phyloP scores from a whole-genome alignment of 257 asterid species.

The Gardenia jasminoides region DNA sequence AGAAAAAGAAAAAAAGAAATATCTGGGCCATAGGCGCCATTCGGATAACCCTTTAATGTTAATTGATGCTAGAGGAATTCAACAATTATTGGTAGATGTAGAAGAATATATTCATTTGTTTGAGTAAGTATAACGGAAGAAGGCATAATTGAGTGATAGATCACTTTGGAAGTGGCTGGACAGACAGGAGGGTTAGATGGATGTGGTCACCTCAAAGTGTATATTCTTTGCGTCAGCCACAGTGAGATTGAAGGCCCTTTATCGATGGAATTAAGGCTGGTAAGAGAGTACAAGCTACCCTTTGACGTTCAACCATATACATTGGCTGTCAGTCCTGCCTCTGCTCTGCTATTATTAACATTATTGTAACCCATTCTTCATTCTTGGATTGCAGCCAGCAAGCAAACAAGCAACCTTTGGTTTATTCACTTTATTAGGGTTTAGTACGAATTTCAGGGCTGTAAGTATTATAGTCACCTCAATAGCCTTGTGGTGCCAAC shows the following conservation, averaged over 20 bases:
- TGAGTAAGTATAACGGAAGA: neutral
- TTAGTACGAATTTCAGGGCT: neutral
- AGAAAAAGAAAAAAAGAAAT: no score
- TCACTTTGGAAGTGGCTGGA: neutral
- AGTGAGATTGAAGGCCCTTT: neutral
- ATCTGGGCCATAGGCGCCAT: no score
- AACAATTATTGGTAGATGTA: neutral
- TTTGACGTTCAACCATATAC: neutral
- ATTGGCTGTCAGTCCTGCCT: neutral
- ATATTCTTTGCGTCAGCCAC: slow-evolving; percentile 13
- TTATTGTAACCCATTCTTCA: no score
- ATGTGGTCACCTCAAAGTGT: neutral
- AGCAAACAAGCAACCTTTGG: neutral
- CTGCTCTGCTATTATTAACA: neutral
- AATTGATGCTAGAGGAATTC: neutral
- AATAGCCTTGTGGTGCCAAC: no score
- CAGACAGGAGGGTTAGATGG: neutral
- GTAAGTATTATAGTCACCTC: no score
- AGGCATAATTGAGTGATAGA: neutral
- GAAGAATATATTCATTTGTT: neutral
- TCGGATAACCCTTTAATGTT: no score
- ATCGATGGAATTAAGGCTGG: neutral
- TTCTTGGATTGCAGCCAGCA: no score
- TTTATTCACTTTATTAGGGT: neutral
- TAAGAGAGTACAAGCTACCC: neutral